Evolutionary conservation across 345 rosid species (phyloP).

Genomic region (Citrus glauca): DNA sequence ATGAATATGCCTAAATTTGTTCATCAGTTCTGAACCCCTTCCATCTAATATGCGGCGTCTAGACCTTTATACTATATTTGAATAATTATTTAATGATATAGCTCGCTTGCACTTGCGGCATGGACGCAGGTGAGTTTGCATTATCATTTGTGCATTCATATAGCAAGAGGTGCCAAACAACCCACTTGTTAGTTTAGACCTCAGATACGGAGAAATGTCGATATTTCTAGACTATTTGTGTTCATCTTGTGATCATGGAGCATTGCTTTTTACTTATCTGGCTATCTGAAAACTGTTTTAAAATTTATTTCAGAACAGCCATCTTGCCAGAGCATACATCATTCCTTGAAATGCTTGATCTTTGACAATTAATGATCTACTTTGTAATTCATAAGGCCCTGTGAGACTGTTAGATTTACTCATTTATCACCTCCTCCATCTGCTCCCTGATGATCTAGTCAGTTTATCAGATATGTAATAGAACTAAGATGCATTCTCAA

Average conservation of each 20-base stretch:
- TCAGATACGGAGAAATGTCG: background rate
- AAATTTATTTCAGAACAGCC: background rate
- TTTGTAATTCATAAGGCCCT: background rate
- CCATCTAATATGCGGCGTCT: background rate
- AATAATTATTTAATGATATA: background rate
- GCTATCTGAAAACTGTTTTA: background rate
- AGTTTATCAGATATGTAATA: background rate
- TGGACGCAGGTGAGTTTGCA: background rate
- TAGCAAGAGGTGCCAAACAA: background rate
- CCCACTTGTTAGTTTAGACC: background rate
- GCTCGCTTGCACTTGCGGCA: background rate
- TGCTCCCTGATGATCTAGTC: background rate
- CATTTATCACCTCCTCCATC: background rate
- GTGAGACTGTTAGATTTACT: background rate
- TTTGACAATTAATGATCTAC: background rate
- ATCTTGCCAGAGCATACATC: background rate
- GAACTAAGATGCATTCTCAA: background rate
- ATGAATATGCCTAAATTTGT: background rate
- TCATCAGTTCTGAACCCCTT: background rate
- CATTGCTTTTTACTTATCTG: slow-evolving; percentile 2
- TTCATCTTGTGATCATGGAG: background rate
- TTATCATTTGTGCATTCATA: background rate
- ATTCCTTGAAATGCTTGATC: background rate
- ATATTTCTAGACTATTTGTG: background rate
- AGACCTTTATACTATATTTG: background rate